Conservation (phyloP, 1,284 basidiomycete species). For the Trichosporon asahii region DNA sequence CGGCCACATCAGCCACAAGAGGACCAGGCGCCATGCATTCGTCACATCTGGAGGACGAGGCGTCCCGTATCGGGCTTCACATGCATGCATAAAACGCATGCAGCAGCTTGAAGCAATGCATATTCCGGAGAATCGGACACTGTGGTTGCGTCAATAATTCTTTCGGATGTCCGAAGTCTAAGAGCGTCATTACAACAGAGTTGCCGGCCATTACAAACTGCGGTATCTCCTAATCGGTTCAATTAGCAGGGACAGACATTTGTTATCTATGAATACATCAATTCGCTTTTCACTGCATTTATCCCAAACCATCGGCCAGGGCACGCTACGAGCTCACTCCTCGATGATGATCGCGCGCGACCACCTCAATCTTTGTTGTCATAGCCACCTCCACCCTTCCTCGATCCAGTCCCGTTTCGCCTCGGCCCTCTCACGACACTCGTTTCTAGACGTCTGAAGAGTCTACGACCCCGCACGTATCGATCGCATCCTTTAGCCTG, state of each 20-base stretch:
- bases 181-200: background rate
- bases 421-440: background rate
- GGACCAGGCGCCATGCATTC: background rate
- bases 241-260: background rate
- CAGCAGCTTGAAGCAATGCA: background rate
- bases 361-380: constrained; percentile 1
- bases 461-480: background rate
- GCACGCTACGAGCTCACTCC: background rate
- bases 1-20: background rate
- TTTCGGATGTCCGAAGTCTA: background rate
- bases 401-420: background rate
- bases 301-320: background rate
- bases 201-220: background rate
- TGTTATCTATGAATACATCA: background rate
- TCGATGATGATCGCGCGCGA: background rate
- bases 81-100: background rate
- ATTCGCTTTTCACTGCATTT: background rate
- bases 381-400: background rate
- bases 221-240: background rate
- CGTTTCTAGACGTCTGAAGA: background rate
- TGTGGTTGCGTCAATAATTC: background rate
- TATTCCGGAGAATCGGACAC: background rate
- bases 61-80: background rate
- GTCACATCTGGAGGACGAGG: background rate
- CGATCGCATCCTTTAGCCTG: constrained; percentile 17